Evolutionary conservation across 2,329 filamentous ascomycete species (phyloP).

Genomic region (Colletotrichum tanaceti): DNA sequence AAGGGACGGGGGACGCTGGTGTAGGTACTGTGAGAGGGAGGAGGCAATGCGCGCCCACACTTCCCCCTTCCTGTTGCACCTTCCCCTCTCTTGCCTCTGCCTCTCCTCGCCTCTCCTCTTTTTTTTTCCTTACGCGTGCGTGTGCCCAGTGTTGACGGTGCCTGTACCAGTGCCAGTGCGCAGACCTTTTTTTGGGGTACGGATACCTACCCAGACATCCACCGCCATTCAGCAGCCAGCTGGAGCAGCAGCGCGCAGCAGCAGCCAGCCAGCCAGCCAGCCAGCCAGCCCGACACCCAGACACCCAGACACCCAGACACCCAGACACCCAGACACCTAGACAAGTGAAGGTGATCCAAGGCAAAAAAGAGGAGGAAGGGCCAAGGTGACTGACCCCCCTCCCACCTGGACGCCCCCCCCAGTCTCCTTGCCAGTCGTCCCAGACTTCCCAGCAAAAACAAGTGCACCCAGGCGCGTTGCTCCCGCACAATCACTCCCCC

Average conservation of each 20-base stretch:
- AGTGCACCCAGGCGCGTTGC: constrained; percentile 51
- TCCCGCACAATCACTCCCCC: constrained; percentile 69
- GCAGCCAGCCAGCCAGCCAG: constrained; percentile 9
- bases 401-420: constrained; percentile 13
- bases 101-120: constrained; percentile 27
- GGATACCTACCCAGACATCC: constrained; percentile 25
- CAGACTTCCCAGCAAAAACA: constrained; percentile 44
- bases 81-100: constrained; percentile 36
- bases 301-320: constrained; percentile 14
- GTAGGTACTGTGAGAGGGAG: constrained; percentile 7
- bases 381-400: constrained; percentile 25
- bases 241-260: constrained; percentile 15
- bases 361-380: constrained; percentile 21
- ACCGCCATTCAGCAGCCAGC: constrained; percentile 36
- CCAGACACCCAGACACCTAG: constrained; percentile 13
- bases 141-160: constrained; percentile 23
- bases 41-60: constrained; percentile 38
- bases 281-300: too few species aligned
- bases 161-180: constrained; percentile 33
- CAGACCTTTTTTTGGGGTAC: constrained; percentile 26
- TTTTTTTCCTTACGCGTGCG: constrained; percentile 2
- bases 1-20: constrained; percentile 26
- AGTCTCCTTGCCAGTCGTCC: constrained; percentile 46
- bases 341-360: constrained; percentile 17
- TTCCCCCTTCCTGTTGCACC: constrained; percentile 14